Conservation (phyloP, 305 asterid genomes). For the Coffea humblotiana region DNA sequence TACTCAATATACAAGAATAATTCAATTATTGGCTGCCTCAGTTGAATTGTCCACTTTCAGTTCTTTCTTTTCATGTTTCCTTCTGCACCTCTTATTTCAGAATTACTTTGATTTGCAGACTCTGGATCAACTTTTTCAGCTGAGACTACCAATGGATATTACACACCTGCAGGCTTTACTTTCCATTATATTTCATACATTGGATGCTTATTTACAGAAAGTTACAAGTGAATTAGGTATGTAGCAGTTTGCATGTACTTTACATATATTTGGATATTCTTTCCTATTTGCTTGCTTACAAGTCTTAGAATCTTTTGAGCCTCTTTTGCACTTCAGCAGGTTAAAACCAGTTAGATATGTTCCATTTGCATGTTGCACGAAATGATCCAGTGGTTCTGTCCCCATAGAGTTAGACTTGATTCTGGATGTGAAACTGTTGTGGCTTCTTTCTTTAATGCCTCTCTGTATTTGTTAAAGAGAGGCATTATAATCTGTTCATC, state of each 20-base stretch:
- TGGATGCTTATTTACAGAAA: slow-evolving; percentile 82
- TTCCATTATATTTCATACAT: slow-evolving; percentile 79
- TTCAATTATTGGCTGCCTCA: background rate
- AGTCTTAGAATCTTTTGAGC: background rate
- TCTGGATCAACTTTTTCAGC: slow-evolving; percentile 83
- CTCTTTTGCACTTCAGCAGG: background rate
- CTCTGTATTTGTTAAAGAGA: background rate
- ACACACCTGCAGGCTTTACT: slow-evolving; percentile 96
- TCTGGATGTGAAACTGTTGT: background rate
- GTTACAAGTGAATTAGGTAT: slow-evolving; percentile 75
- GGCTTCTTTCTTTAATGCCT: background rate
- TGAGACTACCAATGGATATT: slow-evolving; percentile 87
- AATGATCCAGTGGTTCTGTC: background rate
- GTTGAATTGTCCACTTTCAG: background rate
- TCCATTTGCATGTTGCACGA: background rate
- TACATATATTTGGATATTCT: background rate
- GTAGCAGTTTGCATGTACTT: slow-evolving; percentile 3
- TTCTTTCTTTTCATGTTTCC: slow-evolving; percentile 8
- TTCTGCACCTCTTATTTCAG: slow-evolving; percentile 25
- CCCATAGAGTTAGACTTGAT: background rate
- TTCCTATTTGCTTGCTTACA: background rate
- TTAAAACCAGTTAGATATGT: background rate
- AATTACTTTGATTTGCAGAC: slow-evolving; percentile 60
- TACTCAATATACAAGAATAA: background rate
- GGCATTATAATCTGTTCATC: background rate